phyloP scores from a whole-genome alignment of 2,329 filamentous ascomycete species.

The Ophiostoma pallidulum region DNA sequence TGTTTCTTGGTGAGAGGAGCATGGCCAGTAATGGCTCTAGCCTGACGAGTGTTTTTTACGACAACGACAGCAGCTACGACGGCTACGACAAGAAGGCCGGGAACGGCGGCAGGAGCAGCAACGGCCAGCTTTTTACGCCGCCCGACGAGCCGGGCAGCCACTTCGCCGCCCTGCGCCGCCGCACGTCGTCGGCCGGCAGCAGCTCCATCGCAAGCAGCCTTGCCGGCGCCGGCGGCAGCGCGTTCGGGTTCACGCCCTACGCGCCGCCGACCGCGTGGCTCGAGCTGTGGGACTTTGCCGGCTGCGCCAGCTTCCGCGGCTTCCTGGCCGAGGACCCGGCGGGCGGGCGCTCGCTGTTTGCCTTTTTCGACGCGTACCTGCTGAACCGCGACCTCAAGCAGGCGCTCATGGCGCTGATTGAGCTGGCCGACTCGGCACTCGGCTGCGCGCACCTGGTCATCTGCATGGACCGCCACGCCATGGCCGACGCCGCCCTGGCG shows the following conservation, averaged over 20 bases:
- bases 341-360: constrained; percentile 57
- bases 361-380: constrained; percentile 66
- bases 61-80: constrained; percentile 15
- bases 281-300: constrained; percentile 78
- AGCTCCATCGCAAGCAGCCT: neutral
- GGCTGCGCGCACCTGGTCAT: constrained; percentile 69
- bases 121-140: constrained; percentile 31
- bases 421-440: constrained; percentile 70
- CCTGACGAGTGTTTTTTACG: constrained; percentile 65
- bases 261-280: constrained; percentile 47
- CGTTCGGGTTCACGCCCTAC: neutral
- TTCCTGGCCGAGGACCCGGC: constrained; percentile 59
- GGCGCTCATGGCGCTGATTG: constrained; percentile 85
- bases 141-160: constrained; percentile 37
- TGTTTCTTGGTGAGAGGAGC: constrained; percentile 94
- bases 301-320: constrained; percentile 74
- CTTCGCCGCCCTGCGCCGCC: constrained; percentile 22
- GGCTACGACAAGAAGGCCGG: constrained; percentile 17
- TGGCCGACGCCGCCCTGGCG: constrained; percentile 45
- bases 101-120: constrained; percentile 16
- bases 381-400: constrained; percentile 73
- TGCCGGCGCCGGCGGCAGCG: neutral
- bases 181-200: constrained; percentile 18
- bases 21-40: constrained; percentile 67
- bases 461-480: constrained; percentile 58